phyloP scores from a whole-genome alignment of 1,139 yeast genomes.

The Sugiyamaella novakii region DNA sequence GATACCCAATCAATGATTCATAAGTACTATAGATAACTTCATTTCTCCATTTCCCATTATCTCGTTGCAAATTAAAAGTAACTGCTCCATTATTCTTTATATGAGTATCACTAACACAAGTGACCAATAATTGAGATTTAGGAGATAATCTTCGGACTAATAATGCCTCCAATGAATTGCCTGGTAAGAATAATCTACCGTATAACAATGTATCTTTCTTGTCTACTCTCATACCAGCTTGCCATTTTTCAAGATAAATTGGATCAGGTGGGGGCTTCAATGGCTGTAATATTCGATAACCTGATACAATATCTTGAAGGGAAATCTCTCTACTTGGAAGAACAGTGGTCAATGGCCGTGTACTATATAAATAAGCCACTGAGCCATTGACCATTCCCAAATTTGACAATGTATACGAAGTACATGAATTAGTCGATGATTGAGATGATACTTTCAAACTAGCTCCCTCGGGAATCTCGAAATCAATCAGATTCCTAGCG shows the following conservation, averaged over 20 bases:
- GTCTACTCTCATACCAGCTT: constrained; percentile 41
- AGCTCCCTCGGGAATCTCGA: constrained; percentile 69
- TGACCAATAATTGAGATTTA: constrained; percentile 65
- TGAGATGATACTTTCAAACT: constrained; percentile 71
- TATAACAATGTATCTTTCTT: constrained; percentile 52
- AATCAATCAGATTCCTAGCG: constrained; percentile 69
- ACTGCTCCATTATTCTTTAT: constrained; percentile 58
- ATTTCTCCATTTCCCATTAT: constrained; percentile 63
- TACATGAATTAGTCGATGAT: constrained; percentile 70
- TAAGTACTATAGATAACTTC: constrained; percentile 87
- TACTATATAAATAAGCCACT: constrained; percentile 75
- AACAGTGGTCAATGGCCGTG: constrained; percentile 56
- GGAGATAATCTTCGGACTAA: constrained; percentile 63
- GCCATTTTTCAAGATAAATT: constrained; percentile 39
- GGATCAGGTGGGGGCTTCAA: constrained; percentile 32
- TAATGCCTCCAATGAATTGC: constrained; percentile 88
- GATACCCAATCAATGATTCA: constrained; percentile 81
- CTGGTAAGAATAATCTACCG: constrained; percentile 89
- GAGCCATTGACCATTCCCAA: constrained; percentile 76
- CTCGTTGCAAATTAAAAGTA: constrained; percentile 73
- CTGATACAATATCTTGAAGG: constrained; percentile 76
- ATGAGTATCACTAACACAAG: constrained; percentile 73
- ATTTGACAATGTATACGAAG: constrained; percentile 73
- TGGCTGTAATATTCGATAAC: constrained; percentile 66
- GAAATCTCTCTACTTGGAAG: constrained; percentile 57